Percentiles rank a stretch among this genome's conserved stretches.
These are phyloP conservation scores for Globomyces pollinis-pini DNA, from an alignment of 192 early-diverging fungal genomes.

Conservation along the genomic window DNA sequence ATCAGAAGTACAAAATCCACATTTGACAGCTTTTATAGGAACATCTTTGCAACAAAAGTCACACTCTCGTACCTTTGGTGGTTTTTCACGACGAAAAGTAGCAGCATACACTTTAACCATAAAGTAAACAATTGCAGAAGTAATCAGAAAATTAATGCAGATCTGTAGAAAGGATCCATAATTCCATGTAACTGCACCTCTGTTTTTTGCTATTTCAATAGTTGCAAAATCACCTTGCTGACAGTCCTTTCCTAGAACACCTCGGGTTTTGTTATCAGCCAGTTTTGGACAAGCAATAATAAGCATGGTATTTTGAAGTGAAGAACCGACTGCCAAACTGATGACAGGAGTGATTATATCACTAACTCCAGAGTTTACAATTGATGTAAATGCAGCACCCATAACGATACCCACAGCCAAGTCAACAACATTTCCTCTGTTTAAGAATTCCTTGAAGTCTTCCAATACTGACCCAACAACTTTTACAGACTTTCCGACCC, in stretches of 20 bases:
- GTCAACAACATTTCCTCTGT: constrained; percentile 55
- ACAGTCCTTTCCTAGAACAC: constrained; percentile 1
- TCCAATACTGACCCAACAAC: constrained; percentile 38
- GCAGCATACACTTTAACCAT: constrained; percentile 49
- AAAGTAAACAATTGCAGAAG: constrained; percentile 46
- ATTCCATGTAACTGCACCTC: constrained; percentile 40
- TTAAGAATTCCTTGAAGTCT: constrained; percentile 50
- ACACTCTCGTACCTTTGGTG: constrained; percentile 13
- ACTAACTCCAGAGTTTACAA: constrained; percentile 30
- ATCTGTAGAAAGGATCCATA: constrained; percentile 57
- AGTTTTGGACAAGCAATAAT: constrained; percentile 20
- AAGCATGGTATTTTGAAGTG: constrained; percentile 24
- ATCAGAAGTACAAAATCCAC: constrained; percentile 24
- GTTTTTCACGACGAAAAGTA: constrained; percentile 15
- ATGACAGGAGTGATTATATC: constrained; percentile 60
- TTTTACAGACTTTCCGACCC: constrained; percentile 19
- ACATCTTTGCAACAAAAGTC: constrained; percentile 28
- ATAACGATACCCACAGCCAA: constrained; percentile 63
- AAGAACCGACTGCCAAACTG: constrained; percentile 40
- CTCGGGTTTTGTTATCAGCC: neutral
- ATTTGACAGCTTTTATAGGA: constrained; percentile 30
- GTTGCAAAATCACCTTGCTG: constrained; percentile 1
- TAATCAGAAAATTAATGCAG: constrained; percentile 59
- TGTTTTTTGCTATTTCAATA: constrained; percentile 23
- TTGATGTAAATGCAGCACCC: constrained; percentile 52